Percentiles rank a stretch among this genome's conserved stretches.
Conservation (phyloP, 2,329 filamentous ascomycete genomes). For the Ceratocystis cubensis region DNA sequence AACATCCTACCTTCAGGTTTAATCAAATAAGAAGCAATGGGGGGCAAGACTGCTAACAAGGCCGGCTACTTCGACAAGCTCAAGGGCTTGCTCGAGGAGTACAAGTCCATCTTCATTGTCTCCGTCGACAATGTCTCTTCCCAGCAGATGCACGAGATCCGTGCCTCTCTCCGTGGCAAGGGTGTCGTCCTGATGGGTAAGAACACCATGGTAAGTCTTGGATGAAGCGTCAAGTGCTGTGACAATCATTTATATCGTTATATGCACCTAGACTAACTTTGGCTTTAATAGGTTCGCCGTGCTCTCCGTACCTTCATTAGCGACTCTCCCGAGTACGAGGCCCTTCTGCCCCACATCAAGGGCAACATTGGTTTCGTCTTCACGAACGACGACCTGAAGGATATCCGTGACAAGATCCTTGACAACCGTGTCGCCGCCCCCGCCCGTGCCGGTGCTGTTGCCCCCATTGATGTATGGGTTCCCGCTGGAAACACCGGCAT, state of each 20-base stretch:
- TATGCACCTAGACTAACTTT: conserved; percentile 5
- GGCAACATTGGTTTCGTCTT: conserved; percentile 99
- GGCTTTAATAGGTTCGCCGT: conserved; percentile 60
- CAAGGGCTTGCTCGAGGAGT: conserved; percentile 90
- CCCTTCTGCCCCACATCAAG: conserved; percentile 87
- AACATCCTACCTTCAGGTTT: conserved; percentile 85
- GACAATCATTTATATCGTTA: too few species aligned
- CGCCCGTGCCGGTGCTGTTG: conserved; percentile 93
- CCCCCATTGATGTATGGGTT: conserved; percentile 83
- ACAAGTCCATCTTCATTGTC: conserved; percentile 96
- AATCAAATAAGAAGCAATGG: conserved; percentile 80
- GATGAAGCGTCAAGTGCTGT: background rate
- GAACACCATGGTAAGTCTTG: conserved; percentile 85
- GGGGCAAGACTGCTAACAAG: conserved; percentile 93
- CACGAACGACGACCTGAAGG: conserved; percentile 94
- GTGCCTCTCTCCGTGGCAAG: conserved; percentile 75
- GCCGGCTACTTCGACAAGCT: conserved; percentile 99
- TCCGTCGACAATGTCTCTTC: conserved; percentile 98
- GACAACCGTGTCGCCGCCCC: conserved; percentile 95
- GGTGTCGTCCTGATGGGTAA: conserved; percentile 98
- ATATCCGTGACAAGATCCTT: conserved; percentile 84
- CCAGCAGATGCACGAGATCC: conserved; percentile 99
- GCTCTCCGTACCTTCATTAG: conserved; percentile 86
- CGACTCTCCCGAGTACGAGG: conserved; percentile 95
- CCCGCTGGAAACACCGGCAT: conserved; percentile 99